A percentile compares a stretch with the other conserved stretches of the same genome.
These are phyloP conservation scores for Crinitomyces ghanaensis DNA, from an alignment of 805 yeast species.

Conservation along the genomic window DNA sequence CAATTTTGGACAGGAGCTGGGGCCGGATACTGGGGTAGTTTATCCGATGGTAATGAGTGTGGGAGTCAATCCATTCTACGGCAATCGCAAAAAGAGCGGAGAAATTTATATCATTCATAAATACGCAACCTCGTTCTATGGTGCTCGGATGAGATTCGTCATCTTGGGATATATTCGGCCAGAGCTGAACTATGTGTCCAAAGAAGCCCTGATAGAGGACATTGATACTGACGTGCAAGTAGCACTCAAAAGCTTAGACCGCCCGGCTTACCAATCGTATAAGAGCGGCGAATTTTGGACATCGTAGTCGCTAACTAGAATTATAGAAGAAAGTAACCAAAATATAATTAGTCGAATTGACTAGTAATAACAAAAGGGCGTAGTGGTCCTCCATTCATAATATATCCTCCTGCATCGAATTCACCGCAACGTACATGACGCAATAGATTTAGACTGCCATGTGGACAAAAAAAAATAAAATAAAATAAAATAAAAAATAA, in stretches of 20 bases:
- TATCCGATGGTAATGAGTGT: slow-evolving; percentile 90
- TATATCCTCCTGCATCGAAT: too few species aligned
- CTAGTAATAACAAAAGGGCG: too few species aligned
- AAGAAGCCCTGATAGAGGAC: slow-evolving; percentile 76
- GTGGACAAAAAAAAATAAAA: too few species aligned
- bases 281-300: slow-evolving; percentile 18
- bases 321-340: too few species aligned
- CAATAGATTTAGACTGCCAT: too few species aligned
- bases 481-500: too few species aligned
- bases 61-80: slow-evolving; percentile 91
- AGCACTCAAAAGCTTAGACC: slow-evolving; percentile 41
- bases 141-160: slow-evolving; percentile 56
- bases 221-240: slow-evolving; percentile 68
- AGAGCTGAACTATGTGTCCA: slow-evolving; percentile 72
- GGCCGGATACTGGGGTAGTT: slow-evolving; percentile 32
- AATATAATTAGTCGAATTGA: too few species aligned
- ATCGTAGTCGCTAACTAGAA: too few species aligned
- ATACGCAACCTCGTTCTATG: slow-evolving; percentile 63
- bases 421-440: too few species aligned
- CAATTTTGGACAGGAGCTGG: slow-evolving; percentile 43
- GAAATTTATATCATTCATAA: slow-evolving; percentile 74
- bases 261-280: slow-evolving; percentile 31
- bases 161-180: slow-evolving; percentile 88
- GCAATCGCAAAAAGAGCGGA: slow-evolving; percentile 69
- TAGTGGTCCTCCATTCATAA: too few species aligned